phyloP scores from a whole-genome alignment of 805 yeast genomes.

The Lachancea thermotolerans region DNA sequence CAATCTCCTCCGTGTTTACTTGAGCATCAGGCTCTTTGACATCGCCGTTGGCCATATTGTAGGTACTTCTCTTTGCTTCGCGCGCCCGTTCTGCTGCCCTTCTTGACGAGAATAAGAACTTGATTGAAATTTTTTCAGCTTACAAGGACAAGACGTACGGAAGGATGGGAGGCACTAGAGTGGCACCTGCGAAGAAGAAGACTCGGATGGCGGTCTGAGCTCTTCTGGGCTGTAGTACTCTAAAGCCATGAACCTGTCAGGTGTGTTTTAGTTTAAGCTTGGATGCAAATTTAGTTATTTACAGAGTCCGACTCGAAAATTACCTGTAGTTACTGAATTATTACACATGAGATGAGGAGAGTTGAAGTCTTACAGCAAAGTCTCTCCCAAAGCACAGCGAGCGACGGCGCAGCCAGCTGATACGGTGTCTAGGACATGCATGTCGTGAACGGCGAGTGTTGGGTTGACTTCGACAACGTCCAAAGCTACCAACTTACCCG shows the following conservation, averaged over 20 bases:
- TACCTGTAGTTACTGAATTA: no score
- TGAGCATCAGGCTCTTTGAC: neutral
- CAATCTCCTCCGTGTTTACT: neutral
- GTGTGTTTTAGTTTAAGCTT: no score
- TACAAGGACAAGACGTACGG: neutral
- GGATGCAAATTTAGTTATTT: no score
- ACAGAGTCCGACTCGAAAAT: no score
- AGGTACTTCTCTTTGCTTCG: neutral
- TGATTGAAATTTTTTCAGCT: neutral
- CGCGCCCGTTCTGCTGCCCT: neutral
- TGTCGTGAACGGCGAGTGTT: slow-evolving; percentile 67
- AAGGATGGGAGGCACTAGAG: neutral
- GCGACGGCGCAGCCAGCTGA: slow-evolving; percentile 86
- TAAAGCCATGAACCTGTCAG: no score
- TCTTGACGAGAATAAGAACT: neutral
- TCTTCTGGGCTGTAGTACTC: neutral
- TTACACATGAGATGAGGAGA: no score
- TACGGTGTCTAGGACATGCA: slow-evolving; percentile 75
- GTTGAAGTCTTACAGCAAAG: slow-evolving; percentile 37
- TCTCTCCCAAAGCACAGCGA: slow-evolving; percentile 91
- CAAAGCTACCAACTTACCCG: slow-evolving; percentile 81
- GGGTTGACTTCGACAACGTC: slow-evolving; percentile 96
- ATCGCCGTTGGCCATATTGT: slow-evolving; percentile 2
- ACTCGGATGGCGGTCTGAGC: no score
- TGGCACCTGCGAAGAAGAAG: neutral